Evolutionary conservation across 768 basidiomycete genomes (phyloP), one percentile per base, ranked within the genome.

Genomic region (Termitomyces sp.): DNA sequence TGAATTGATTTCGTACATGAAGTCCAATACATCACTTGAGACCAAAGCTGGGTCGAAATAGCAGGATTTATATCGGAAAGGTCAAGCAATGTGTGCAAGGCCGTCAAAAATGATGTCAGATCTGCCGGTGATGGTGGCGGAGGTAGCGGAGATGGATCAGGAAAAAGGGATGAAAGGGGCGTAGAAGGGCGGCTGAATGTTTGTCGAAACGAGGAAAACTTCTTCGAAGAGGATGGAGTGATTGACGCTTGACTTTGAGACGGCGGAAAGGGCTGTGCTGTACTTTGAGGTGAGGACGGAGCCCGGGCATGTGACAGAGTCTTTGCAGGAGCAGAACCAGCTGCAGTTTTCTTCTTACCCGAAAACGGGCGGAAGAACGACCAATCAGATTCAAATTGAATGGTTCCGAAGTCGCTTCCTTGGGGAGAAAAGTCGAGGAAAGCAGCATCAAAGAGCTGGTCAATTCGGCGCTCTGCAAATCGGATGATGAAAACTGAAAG

Each of bases 21-120:
- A 54, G 94, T 88, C 97, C 97, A 99, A 69, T 95, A 98, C 77
- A 97, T 88, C n/a, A 97, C 85, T 72, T 99, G 97, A 1, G 94
- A 95, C 86, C 94, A 96, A 51, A 95, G 79, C 69, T 99, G 97
- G 6, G 88, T 86, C 51, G 86, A 86, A 18, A 98, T 76, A 8
- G 82, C 86, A 15, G 97, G 93, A 67, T 98, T 98, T 62, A 98
- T 83, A 57, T 94, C 90, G 48, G 95, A 92, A 39, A 94, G 74
- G 22, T 85, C 82, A 16, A 99, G 77, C 33, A 98, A 73, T 13
- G 89, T 85, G 57, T 98, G 87, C 5, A 98, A 77, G 24, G 91
- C 88, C 3, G 92, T 90, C 44, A 99, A 79, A 69, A 96, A 88
- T 1, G 86, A 79, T 16, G 87, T 89, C 54, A 98, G 70, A 46